These are phyloP conservation scores for Saussurea involucrata DNA, from an alignment of 129 eudicot genomes.

Conservation along the genomic window DNA sequence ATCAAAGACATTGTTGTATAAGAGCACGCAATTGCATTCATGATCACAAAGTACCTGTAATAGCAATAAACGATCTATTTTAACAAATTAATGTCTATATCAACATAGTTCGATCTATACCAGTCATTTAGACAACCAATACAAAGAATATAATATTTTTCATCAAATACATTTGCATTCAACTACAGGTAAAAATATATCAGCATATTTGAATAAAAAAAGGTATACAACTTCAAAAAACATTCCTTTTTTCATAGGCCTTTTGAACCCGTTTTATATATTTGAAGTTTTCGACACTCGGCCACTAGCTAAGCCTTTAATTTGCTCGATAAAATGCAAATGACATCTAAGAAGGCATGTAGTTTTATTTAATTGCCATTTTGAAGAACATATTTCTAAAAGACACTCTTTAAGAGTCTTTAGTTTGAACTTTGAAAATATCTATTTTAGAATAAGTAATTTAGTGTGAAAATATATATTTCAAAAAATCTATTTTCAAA, in stretches of 20 bases:
- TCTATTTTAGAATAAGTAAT: no score
- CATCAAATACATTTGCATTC: neutral
- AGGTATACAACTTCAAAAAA: neutral
- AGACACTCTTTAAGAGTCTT: no score
- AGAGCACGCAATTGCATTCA: slow-evolving; percentile 51
- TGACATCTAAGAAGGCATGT: neutral
- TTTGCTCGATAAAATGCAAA: neutral
- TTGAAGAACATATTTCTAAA: neutral
- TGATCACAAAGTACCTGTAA: slow-evolving; percentile 66
- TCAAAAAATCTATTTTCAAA: no score
- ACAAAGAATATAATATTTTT: neutral
- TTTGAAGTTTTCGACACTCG: no score
- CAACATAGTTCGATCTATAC: neutral
- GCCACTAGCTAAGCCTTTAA: no score
- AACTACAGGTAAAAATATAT: neutral
- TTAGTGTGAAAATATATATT: no score
- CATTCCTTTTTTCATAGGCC: neutral
- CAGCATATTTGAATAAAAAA: neutral
- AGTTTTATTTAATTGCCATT: neutral
- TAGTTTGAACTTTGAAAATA: neutral
- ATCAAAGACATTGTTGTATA: slow-evolving; percentile 48
- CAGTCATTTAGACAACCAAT: neutral
- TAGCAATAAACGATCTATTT: neutral
- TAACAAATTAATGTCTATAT: neutral
- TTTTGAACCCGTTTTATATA: neutral